Evolutionary conservation across 2,329 filamentous ascomycete genomes (phyloP).

Genomic region (Graphilbum fragrans): DNA sequence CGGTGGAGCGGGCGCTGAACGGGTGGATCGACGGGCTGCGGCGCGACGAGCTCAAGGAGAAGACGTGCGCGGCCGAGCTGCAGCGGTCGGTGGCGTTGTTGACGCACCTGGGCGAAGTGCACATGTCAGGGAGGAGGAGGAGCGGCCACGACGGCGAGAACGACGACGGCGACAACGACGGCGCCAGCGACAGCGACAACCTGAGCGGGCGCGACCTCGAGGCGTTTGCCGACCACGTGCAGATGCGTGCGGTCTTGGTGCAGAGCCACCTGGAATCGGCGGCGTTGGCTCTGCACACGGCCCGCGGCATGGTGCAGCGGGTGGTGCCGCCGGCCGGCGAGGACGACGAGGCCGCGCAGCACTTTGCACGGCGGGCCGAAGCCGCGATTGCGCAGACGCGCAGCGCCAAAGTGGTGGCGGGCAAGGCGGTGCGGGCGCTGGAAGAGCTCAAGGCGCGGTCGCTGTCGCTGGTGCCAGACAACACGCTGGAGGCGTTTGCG

Average conservation of each 20-base stretch:
- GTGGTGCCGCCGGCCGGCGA: conserved; percentile 44
- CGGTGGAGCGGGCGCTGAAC: conserved; percentile 81
- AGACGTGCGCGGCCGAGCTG: conserved; percentile 69
- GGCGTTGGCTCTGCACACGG: conserved; percentile 52
- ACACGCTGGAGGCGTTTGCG: conserved; percentile 48
- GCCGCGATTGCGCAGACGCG: conserved; percentile 61
- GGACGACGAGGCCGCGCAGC: conserved; percentile 54
- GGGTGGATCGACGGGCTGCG: conserved; percentile 76
- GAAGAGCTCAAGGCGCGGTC: conserved; percentile 68
- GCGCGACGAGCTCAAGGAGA: conserved; percentile 74
- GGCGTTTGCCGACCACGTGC: conserved; percentile 64
- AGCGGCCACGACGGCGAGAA: neutral
- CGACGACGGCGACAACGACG: neutral
- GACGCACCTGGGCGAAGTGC: conserved; percentile 72
- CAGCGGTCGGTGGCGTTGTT: conserved; percentile 77
- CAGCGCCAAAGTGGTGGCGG: conserved; percentile 70
- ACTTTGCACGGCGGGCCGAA: conserved; percentile 61
- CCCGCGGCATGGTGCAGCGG: conserved; percentile 54
- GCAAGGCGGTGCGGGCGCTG: conserved; percentile 65
- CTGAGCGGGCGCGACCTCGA: conserved; percentile 35
- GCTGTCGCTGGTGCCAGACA: conserved; percentile 55
- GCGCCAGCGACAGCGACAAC: conserved; percentile 6
- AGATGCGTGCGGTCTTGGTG: conserved; percentile 64
- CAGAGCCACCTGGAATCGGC: conserved; percentile 75
- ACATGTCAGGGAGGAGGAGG: conserved; percentile 34